A percentile compares a stretch with the other conserved stretches of the same genome.
phyloP scores from a whole-genome alignment of 176 grass and related monocot genomes.

The Stipa capillata region DNA sequence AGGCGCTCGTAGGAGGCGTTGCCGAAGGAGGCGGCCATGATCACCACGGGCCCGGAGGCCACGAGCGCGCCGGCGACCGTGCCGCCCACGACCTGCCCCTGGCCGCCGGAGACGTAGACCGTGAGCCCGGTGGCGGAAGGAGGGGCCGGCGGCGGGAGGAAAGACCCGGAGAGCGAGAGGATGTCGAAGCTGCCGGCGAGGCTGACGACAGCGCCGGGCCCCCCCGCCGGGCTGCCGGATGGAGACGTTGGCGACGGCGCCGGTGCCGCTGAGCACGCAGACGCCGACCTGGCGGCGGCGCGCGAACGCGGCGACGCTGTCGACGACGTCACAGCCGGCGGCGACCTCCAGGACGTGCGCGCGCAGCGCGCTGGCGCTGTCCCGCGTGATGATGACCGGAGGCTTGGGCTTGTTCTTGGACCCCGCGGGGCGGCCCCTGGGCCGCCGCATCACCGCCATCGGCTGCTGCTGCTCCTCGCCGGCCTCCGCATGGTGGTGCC shows the following conservation, averaged over 20 bases:
- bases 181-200: constrained; percentile 81
- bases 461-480: constrained; percentile 7
- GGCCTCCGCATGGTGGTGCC: not conserved
- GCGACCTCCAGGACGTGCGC: constrained; percentile 86
- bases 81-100: constrained; percentile 73
- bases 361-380: constrained; percentile 83
- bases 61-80: constrained; percentile 62
- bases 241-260: constrained; percentile 62
- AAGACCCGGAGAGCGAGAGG: constrained; percentile 84
- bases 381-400: constrained; percentile 87
- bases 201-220: constrained; percentile 27
- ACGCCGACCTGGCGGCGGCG: constrained; percentile 73
- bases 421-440: constrained; percentile 69
- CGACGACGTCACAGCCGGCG: constrained; percentile 77
- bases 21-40: constrained; percentile 86
- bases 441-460: constrained; percentile 38
- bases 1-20: constrained; percentile 94
- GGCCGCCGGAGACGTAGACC: constrained; percentile 79
- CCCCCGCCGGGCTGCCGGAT: constrained; percentile 40
- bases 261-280: constrained; percentile 75
- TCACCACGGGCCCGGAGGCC: constrained; percentile 64
- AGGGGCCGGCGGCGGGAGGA: constrained; percentile 73
- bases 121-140: constrained; percentile 65
- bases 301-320: constrained; percentile 69
- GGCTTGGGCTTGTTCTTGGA: constrained; percentile 99